phyloP scores from a whole-genome alignment of 208 protist species.

The Spongospora subterranea region DNA sequence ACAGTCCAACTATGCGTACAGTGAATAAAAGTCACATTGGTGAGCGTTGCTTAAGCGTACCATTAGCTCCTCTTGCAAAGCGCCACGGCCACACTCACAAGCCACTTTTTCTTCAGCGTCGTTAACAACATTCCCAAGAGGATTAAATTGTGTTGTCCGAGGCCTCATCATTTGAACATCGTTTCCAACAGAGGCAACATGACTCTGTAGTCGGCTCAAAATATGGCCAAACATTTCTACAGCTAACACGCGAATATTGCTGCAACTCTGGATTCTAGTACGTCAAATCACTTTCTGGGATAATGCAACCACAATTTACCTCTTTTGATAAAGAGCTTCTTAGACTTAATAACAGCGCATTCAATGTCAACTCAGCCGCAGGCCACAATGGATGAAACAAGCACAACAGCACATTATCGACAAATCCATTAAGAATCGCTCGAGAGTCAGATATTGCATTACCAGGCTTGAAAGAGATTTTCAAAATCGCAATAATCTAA shows the following conservation, averaged over 20 bases:
- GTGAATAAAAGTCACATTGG: not conserved
- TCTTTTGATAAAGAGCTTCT: not conserved
- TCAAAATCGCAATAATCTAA: not conserved
- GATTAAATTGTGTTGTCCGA: not conserved
- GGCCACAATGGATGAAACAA: not conserved
- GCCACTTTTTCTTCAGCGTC: conserved; percentile 4
- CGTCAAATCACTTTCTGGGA: not conserved
- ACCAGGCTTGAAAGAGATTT: not conserved
- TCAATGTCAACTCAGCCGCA: not conserved
- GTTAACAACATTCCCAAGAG: not conserved
- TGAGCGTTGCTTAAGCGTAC: not conserved
- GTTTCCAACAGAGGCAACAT: not conserved
- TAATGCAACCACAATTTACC: not conserved
- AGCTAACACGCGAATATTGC: not conserved
- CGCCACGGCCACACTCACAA: not conserved
- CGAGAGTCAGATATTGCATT: not conserved
- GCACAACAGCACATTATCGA: conserved; percentile 14
- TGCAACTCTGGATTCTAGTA: not conserved
- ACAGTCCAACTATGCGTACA: not conserved
- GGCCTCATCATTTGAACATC: not conserved
- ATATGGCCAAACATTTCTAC: not conserved
- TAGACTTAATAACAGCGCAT: not conserved
- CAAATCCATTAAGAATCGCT: not conserved
- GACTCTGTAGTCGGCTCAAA: not conserved
- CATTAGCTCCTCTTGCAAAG: not conserved